Percentiles rank a stretch among this genome's conserved stretches.
These are phyloP conservation scores for Chlamydomonas reinhardtii DNA, from an alignment of 163 green algal species.

Conservation along the genomic window DNA sequence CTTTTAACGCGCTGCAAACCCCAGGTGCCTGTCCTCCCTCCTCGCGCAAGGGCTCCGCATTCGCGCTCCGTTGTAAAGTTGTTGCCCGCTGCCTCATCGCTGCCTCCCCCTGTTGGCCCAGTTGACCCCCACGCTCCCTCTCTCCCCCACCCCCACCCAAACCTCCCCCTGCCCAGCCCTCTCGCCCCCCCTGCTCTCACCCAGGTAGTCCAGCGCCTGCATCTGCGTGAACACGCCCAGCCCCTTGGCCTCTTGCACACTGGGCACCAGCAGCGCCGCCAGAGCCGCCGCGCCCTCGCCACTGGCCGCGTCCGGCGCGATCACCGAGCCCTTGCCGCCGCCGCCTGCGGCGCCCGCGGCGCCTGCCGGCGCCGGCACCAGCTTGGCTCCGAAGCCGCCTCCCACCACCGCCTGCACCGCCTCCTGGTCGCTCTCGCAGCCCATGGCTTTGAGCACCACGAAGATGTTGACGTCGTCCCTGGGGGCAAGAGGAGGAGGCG, in stretches of 20 bases:
- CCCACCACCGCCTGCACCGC: conserved; percentile 88
- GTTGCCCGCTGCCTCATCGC: too few relatives aligned
- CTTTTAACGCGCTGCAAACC: too few relatives aligned
- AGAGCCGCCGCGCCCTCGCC: conserved; percentile 57
- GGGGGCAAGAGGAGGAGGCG: not conserved
- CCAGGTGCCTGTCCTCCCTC: too few relatives aligned
- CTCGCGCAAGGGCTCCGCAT: too few relatives aligned
- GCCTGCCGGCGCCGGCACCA: too few relatives aligned
- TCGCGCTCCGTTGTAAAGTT: too few relatives aligned
- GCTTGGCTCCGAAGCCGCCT: conserved; percentile 34
- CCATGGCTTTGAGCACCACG: conserved; percentile 95
- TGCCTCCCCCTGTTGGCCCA: too few relatives aligned
- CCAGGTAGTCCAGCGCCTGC: conserved; percentile 95
- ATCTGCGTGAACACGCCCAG: conserved; percentile 87
- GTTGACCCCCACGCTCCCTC: too few relatives aligned
- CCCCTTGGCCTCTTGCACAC: conserved; percentile 84
- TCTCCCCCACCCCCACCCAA: not conserved
- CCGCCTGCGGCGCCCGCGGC: conserved; percentile 21
- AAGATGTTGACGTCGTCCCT: conserved; percentile 92
- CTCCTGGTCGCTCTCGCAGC: conserved; percentile 95
- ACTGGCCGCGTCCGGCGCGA: conserved; percentile 11
- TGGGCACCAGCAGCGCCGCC: conserved; percentile 73
- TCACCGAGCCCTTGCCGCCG: not conserved
- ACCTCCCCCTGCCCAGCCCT: not conserved
- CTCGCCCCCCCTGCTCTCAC: conserved; percentile 19